Evolutionary conservation across 2,329 filamentous ascomycete species (phyloP).

Genomic region (Decorospora gaudefroyi): DNA sequence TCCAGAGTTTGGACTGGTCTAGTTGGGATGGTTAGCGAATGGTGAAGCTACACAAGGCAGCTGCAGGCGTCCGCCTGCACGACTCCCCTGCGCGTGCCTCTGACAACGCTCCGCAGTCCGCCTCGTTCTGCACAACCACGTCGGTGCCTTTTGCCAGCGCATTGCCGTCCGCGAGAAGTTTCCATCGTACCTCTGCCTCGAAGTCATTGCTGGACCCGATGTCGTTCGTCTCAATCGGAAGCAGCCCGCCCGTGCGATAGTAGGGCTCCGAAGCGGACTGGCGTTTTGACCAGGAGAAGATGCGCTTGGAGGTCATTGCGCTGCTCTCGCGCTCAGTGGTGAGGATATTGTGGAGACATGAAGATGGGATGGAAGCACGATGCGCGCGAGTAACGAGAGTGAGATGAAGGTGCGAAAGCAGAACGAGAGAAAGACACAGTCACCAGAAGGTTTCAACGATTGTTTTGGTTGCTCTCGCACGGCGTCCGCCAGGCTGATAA

Average conservation of each 20-base stretch:
- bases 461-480: slow-evolving; percentile 11
- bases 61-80: slow-evolving; percentile 22
- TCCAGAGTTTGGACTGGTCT: slow-evolving; percentile 30
- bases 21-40: slow-evolving; percentile 39
- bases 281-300: slow-evolving; percentile 54
- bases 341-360: slow-evolving; percentile 11
- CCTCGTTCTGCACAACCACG: slow-evolving; percentile 40
- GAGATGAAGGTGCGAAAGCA: slow-evolving; percentile 1
- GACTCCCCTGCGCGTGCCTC: slow-evolving; percentile 29
- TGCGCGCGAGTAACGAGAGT: background rate
- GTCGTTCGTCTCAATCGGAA: slow-evolving; percentile 42
- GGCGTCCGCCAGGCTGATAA: slow-evolving; percentile 16
- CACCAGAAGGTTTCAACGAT: slow-evolving; percentile 2
- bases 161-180: slow-evolving; percentile 15
- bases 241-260: slow-evolving; percentile 46
- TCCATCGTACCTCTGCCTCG: slow-evolving; percentile 40
- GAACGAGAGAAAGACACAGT: background rate
- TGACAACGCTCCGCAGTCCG: slow-evolving; percentile 23
- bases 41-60: slow-evolving; percentile 35
- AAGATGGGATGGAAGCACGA: slow-evolving; percentile 1
- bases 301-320: slow-evolving; percentile 49
- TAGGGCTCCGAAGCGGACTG: slow-evolving; percentile 43
- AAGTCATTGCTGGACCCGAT: slow-evolving; percentile 13
- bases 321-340: slow-evolving; percentile 7
- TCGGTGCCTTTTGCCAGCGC: slow-evolving; percentile 42